A percentile compares a stretch with the other conserved stretches of the same genome.
Conservation (phyloP, 495 filamentous ascomycete species). For the Sabuloglossum arenarium region DNA sequence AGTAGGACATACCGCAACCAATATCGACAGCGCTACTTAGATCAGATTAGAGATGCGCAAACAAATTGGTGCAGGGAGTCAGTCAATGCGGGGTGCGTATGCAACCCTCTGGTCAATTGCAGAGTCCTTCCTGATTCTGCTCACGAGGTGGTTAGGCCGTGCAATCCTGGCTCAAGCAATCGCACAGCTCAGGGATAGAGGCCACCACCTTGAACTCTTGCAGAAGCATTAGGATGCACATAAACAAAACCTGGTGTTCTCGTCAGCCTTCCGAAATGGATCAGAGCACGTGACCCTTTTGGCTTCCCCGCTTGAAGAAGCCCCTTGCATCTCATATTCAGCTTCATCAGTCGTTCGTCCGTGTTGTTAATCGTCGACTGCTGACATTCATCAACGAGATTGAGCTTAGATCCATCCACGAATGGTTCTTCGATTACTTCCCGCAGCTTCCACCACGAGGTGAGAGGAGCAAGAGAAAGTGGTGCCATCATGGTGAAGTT, state of each 20-base stretch:
- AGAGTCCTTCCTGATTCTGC: no score
- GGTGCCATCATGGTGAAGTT: conserved; percentile 48
- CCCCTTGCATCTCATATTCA: background rate
- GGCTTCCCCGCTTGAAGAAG: background rate
- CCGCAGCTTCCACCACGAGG: background rate
- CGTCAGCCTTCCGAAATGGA: no score
- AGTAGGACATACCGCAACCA: background rate
- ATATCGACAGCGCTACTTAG: no score
- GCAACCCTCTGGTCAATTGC: no score
- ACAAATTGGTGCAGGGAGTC: no score
- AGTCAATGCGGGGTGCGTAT: no score
- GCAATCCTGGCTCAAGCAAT: background rate
- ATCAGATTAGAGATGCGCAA: no score
- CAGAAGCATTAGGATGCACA: no score
- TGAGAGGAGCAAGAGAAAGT: background rate
- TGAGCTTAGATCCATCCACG: background rate
- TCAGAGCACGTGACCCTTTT: background rate
- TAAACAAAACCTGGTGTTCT: no score
- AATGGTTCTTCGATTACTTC: background rate
- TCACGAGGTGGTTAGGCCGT: background rate
- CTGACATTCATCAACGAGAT: background rate
- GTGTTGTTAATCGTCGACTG: background rate
- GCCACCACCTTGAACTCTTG: no score
- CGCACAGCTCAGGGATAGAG: background rate
- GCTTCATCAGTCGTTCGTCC: background rate